Conservation (phyloP, 2,329 filamentous ascomycete species). For the Trichoderma afroharzianum region DNA sequence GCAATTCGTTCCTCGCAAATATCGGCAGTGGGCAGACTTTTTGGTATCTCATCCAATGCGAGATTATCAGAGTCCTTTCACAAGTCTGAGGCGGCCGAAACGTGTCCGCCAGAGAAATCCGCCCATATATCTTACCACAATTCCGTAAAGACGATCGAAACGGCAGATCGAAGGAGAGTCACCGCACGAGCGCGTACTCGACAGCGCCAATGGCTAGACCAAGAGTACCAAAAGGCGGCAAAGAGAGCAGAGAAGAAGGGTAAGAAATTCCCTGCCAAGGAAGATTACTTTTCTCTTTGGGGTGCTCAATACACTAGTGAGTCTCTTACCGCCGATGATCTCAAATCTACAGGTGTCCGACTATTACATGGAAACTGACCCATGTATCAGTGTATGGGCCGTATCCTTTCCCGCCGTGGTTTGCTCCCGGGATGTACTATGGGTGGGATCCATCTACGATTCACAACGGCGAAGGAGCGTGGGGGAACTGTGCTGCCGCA, state of each 20-base stretch:
- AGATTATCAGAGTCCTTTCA: slow-evolving; percentile 40
- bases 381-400: slow-evolving; percentile 40
- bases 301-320: slow-evolving; percentile 46
- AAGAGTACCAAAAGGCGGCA: slow-evolving; percentile 53
- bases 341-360: not conserved
- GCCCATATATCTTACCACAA: slow-evolving; percentile 74
- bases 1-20: slow-evolving; percentile 16
- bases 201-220: slow-evolving; percentile 40
- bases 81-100: slow-evolving; percentile 43
- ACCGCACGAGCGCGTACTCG: slow-evolving; percentile 18
- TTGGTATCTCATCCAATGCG: slow-evolving; percentile 22
- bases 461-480: slow-evolving; percentile 33
- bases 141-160: slow-evolving; percentile 43
- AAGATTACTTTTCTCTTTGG: slow-evolving; percentile 53
- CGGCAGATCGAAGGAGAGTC: slow-evolving; percentile 10
- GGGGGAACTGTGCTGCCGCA: slow-evolving; percentile 41
- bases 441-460: slow-evolving; percentile 39
- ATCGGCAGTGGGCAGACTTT: slow-evolving; percentile 25
- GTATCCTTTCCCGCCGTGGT: slow-evolving; percentile 41
- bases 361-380: not conserved
- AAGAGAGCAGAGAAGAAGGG: slow-evolving; percentile 49
- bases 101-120: slow-evolving; percentile 54
- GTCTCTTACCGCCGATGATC: not conserved
- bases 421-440: slow-evolving; percentile 45
- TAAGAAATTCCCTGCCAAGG: slow-evolving; percentile 43